phyloP scores from a whole-genome alignment of 306 rosid species.

The Cucumis melo region DNA sequence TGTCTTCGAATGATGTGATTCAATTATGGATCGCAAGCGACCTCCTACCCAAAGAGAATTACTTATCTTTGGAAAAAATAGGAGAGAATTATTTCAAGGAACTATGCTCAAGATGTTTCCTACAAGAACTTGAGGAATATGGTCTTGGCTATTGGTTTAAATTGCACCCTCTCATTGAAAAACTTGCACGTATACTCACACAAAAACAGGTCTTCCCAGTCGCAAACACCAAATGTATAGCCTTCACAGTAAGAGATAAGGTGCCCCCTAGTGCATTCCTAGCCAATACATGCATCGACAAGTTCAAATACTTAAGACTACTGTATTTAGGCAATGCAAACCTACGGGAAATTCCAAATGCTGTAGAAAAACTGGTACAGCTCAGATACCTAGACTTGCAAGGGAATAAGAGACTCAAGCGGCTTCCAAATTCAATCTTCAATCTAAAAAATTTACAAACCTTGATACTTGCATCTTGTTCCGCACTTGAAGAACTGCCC shows the following conservation, averaged over 20 bases:
- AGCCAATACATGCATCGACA: neutral
- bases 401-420: neutral
- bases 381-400: slow-evolving; percentile 3
- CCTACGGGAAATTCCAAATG: neutral
- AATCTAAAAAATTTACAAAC: neutral
- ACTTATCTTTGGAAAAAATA: neutral
- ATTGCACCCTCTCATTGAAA: neutral
- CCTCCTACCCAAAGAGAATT: neutral
- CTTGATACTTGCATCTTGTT: neutral
- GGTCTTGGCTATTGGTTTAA: neutral
- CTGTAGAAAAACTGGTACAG: neutral
- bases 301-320: neutral
- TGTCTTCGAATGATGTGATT: neutral
- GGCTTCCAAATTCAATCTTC: neutral
- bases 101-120: neutral
- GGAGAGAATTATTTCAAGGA: neutral
- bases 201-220: neutral
- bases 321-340: neutral
- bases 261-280: neutral
- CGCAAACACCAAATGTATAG: neutral
- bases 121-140: neutral
- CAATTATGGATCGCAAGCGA: slow-evolving; percentile 4
- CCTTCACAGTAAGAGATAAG: neutral
- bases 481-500: neutral
- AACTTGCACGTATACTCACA: neutral